Evolutionary conservation across 2,329 filamentous ascomycete species (phyloP), one percentile per base, ranked within the genome.

Genomic region (Paramyrothecium roridum): DNA sequence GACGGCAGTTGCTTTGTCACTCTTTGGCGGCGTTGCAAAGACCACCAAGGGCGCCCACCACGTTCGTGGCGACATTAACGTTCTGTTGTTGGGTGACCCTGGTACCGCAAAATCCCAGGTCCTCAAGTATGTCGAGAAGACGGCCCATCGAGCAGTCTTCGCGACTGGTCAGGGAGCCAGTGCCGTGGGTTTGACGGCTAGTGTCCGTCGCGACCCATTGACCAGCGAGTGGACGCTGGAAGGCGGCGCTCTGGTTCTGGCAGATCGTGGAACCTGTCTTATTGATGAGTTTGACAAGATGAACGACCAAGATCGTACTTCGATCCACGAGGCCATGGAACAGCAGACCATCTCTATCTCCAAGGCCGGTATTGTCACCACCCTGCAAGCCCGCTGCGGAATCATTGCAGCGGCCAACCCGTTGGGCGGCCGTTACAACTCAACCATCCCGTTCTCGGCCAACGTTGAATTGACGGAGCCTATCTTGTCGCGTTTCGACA

Each of bases 241-340:
- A 76, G 95, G 95, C 59, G 95, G 95, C 68, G 95, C 95, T 3
- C 81, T 99, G 12, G 95, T 99, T 66, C 84, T 99, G 54, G 95
- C 95, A 17, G 95, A 99, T 71, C 89, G 91, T 61, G 95, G 95
- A 45, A 96, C 91, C 17, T 98, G 95, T 67, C 80, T 99, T 30
- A 99, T 99, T 59, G 95, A 99, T 66, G 95, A 99, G 74, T 99
- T 99, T 66, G 95, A 99, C 83, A 99, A 99, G 81, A 99, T 99
- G 95, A 98, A 98, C 71, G 95, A 99, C 70, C 92, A 98, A 70
- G 95, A 99, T 72, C 86, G 95, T 61, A 98, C 95, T 1, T 96
- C 92, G 8, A 99, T 99, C 64, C 95, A 99, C 82, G 95, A 99
- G 80, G 95, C 95, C 57, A 99, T 99, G 95, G 95, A 99, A 74